phyloP scores from a whole-genome alignment of 768 basidiomycete species.

The Tricholoma sp. region DNA sequence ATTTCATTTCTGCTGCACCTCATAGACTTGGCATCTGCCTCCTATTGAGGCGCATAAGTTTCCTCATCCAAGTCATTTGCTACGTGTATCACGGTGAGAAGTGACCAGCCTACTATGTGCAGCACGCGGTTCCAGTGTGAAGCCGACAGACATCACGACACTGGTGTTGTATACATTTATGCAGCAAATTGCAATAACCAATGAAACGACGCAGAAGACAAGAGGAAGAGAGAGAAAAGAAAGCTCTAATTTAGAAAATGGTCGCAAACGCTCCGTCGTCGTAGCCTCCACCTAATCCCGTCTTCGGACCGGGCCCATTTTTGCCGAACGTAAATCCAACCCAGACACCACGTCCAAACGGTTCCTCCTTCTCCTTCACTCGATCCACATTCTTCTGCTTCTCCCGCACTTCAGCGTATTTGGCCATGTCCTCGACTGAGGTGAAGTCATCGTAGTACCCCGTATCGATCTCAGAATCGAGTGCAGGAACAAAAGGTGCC shows the following conservation, averaged over 20 bases:
- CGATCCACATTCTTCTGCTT: constrained; percentile 93
- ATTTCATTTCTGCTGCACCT: background rate
- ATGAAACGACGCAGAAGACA: background rate
- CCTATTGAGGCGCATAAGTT: too few relatives aligned
- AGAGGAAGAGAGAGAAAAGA: background rate
- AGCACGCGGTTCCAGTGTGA: background rate
- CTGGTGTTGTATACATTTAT: too few relatives aligned
- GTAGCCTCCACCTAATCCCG: constrained; percentile 28
- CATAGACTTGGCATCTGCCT: background rate
- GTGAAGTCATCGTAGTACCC: constrained; percentile 94
- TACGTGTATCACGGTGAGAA: too few relatives aligned
- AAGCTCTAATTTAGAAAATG: constrained; percentile 40
- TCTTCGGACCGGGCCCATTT: constrained; percentile 63
- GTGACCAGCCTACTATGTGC: too few relatives aligned
- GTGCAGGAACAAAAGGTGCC: constrained; percentile 90
- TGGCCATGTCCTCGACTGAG: constrained; percentile 90
- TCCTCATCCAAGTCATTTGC: background rate
- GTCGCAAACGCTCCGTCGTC: constrained; percentile 54
- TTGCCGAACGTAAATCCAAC: constrained; percentile 91
- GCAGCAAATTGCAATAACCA: background rate
- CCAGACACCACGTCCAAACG: constrained; percentile 72
- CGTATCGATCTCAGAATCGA: constrained; percentile 92
- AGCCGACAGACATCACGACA: background rate
- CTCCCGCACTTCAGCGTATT: constrained; percentile 97
- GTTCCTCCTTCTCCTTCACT: constrained; percentile 84